Evolutionary conservation across 306 rosid species (phyloP).

Genomic region (Vigna trinervia): DNA sequence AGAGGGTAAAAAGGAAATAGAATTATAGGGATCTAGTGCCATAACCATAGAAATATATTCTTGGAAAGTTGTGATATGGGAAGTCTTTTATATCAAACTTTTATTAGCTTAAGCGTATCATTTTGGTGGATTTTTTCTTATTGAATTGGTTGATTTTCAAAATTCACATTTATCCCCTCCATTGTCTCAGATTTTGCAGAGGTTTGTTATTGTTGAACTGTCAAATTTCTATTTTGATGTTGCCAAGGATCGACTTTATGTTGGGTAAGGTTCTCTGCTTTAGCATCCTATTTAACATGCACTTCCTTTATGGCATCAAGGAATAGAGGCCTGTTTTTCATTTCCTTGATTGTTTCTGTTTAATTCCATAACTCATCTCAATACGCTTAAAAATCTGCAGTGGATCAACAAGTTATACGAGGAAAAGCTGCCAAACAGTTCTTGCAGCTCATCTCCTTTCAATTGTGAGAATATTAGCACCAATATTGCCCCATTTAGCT

Average conservation of each 20-base stretch:
- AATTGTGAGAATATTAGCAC: conserved; percentile 80
- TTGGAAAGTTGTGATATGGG: conserved; percentile 1
- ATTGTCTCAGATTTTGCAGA: conserved; percentile 86
- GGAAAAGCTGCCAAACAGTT: conserved; percentile 97
- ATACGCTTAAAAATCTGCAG: conserved; percentile 51
- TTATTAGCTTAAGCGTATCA: conserved; percentile 32
- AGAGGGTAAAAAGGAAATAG: neutral
- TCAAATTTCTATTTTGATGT: conserved; percentile 95
- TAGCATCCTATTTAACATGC: neutral
- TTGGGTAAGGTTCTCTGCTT: conserved; percentile 66
- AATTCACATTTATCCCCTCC: conserved; percentile 10
- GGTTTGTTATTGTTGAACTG: conserved; percentile 93
- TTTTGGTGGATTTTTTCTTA: conserved; percentile 34
- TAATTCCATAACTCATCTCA: conserved; percentile 16
- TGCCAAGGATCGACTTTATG: conserved; percentile 98
- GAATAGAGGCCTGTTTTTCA: conserved; percentile 27
- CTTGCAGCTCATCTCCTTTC: conserved; percentile 86
- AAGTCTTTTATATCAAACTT: neutral
- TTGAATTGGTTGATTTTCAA: conserved; percentile 33
- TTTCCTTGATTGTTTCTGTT: conserved; percentile 12
- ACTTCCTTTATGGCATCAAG: neutral
- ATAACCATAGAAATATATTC: neutral
- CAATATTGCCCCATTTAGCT: conserved; percentile 97
- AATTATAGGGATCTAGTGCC: neutral
- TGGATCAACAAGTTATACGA: conserved; percentile 83